These are phyloP conservation scores for Beauveria asiatica DNA, from an alignment of 2,329 filamentous ascomycete genomes.

Conservation along the genomic window DNA sequence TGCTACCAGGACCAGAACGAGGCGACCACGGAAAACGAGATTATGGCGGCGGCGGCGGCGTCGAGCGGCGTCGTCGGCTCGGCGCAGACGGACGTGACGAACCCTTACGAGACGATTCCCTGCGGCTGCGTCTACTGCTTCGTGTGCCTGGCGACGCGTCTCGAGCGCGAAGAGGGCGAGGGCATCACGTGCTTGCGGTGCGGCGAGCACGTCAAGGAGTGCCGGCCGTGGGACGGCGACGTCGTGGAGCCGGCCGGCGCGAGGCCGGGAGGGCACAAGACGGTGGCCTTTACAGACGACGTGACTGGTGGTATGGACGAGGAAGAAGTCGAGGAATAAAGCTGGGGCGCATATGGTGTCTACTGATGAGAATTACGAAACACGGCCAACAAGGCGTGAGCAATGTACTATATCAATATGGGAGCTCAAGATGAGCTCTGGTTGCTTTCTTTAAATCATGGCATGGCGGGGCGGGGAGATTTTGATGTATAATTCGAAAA, in stretches of 20 bases:
- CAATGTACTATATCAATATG: not conserved
- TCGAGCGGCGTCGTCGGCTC: constrained; percentile 77
- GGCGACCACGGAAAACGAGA: constrained; percentile 63
- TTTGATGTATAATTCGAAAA: not conserved
- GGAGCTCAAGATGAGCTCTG: not conserved
- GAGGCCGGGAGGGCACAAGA: constrained; percentile 40
- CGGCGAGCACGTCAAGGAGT: constrained; percentile 74
- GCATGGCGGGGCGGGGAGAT: constrained; percentile 8
- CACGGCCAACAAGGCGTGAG: not conserved
- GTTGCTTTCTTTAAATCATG: not conserved
- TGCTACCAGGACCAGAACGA: constrained; percentile 93
- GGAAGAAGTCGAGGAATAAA: constrained; percentile 10
- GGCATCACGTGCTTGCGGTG: constrained; percentile 90
- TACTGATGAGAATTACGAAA: not conserved
- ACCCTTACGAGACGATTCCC: constrained; percentile 84
- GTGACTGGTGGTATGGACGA: constrained; percentile 29
- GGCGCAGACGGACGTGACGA: constrained; percentile 87
- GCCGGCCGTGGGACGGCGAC: constrained; percentile 86
- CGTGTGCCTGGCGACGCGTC: constrained; percentile 80
- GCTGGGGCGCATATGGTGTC: not conserved
- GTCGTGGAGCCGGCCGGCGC: constrained; percentile 53
- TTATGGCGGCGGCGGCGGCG: constrained; percentile 60
- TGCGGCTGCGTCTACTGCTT: constrained; percentile 96
- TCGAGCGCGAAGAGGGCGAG: constrained; percentile 89
- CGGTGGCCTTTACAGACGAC: constrained; percentile 55